Conservation (phyloP, 345 rosid species). For the Balakata baccata region DNA sequence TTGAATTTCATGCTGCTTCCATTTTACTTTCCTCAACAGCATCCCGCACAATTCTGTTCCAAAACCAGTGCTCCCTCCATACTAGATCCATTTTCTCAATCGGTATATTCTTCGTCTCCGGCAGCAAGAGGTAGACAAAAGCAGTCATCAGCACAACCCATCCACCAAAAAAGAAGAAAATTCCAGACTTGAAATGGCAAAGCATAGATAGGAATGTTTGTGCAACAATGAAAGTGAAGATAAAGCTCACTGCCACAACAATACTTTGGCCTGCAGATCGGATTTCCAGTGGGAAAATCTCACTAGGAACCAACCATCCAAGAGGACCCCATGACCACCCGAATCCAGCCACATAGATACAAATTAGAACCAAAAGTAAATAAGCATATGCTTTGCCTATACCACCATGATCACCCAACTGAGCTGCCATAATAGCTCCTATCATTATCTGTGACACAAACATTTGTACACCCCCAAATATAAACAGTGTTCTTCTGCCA, state of each 20-base stretch:
- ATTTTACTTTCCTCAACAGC: too few species aligned
- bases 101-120: conserved; percentile 61
- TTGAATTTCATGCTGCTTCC: too few species aligned
- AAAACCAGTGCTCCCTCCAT: conserved; percentile 52
- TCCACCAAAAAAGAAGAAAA: conserved; percentile 54
- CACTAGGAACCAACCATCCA: conserved; percentile 70
- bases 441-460: conserved; percentile 26
- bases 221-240: conserved; percentile 53
- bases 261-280: conserved; percentile 57
- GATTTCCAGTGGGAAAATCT: conserved; percentile 55
- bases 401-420: conserved; percentile 33
- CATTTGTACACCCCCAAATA: conserved; percentile 27
- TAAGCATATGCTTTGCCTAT: conserved; percentile 31
- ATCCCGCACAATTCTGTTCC: conserved; percentile 45
- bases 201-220: conserved; percentile 56
- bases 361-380: conserved; percentile 39
- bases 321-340: conserved; percentile 73
- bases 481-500: conserved; percentile 22
- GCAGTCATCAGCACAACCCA: conserved; percentile 57
- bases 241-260: conserved; percentile 51
- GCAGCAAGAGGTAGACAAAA: conserved; percentile 45
- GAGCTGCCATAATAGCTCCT: conserved; percentile 27
- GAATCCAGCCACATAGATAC: conserved; percentile 55
- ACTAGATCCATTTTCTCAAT: conserved; percentile 56
- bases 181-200: conserved; percentile 56